A percentile compares a stretch with the other conserved stretches of the same genome.
Conservation (phyloP, 140 eudicot species). For the Anethum foeniculum region DNA sequence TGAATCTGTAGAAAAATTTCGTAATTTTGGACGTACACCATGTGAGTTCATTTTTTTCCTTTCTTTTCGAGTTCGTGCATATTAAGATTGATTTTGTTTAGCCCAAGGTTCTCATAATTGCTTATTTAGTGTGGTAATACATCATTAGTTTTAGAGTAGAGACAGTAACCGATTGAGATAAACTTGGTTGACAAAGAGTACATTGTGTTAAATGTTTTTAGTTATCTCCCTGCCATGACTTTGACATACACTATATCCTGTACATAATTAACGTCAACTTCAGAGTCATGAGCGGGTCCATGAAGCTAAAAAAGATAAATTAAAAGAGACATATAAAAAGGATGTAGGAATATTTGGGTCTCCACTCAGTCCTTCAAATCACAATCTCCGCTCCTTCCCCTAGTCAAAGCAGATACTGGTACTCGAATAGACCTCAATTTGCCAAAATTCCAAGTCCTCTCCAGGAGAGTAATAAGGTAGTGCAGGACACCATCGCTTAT, state of each 20-base stretch:
- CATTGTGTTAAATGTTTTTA: neutral
- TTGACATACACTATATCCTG: neutral
- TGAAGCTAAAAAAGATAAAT: no score
- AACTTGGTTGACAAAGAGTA: neutral
- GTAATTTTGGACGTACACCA: neutral
- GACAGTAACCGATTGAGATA: neutral
- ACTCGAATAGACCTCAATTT: slow-evolving; percentile 38
- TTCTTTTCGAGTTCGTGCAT: neutral
- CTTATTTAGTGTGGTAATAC: neutral
- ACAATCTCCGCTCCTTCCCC: slow-evolving; percentile 76
- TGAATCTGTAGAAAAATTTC: neutral
- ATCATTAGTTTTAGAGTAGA: neutral
- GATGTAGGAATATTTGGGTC: slow-evolving; percentile 39
- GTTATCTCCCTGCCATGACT: neutral
- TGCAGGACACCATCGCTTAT: slow-evolving; percentile 72
- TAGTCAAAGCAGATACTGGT: slow-evolving; percentile 67
- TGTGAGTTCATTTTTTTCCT: neutral
- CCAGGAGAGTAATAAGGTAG: slow-evolving; percentile 52
- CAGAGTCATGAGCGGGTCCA: no score
- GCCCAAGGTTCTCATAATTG: neutral
- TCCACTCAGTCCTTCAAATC: slow-evolving; percentile 66
- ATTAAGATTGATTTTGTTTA: neutral
- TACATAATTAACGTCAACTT: no score
- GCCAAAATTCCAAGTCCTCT: slow-evolving; percentile 19
- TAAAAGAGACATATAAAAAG: no score